These are phyloP conservation scores for Platanthera guangdongensis DNA, from an alignment of 106 monocot genomes.

Conservation along the genomic window DNA sequence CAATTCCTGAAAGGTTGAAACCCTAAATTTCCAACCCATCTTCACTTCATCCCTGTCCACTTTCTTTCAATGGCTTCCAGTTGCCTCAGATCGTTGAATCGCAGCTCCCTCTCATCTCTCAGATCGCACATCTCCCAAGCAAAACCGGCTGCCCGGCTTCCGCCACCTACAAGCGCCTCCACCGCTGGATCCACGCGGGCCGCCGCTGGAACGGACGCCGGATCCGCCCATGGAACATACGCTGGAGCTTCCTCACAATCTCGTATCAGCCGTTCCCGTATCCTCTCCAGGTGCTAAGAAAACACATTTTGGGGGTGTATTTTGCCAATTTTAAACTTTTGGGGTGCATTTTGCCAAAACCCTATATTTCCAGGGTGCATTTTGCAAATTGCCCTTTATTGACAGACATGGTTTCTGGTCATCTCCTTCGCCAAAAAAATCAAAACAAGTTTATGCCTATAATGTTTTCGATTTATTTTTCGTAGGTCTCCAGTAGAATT, in stretches of 20 bases:
- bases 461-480: neutral
- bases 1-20: too few species aligned
- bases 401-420: neutral
- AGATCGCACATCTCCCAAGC: conserved; percentile 10
- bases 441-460: neutral
- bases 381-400: too few species aligned
- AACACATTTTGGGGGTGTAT: too few species aligned
- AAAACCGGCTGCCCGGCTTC: neutral
- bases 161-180: conserved; percentile 1
- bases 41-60: neutral
- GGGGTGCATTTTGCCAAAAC: too few species aligned
- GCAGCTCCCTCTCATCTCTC: conserved; percentile 12
- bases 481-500: conserved; percentile 42
- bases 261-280: neutral
- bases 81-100: conserved; percentile 9
- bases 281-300: conserved; percentile 3
- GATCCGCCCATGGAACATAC: neutral
- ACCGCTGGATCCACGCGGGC: neutral
- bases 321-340: too few species aligned
- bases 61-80: conserved; percentile 13
- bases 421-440: neutral
- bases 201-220: neutral
- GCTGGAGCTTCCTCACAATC: neutral
- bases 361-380: too few species aligned
- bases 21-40: neutral